Conservation (phyloP, 2,329 filamentous ascomycete species). For the Diaporthe citrichinensis region DNA sequence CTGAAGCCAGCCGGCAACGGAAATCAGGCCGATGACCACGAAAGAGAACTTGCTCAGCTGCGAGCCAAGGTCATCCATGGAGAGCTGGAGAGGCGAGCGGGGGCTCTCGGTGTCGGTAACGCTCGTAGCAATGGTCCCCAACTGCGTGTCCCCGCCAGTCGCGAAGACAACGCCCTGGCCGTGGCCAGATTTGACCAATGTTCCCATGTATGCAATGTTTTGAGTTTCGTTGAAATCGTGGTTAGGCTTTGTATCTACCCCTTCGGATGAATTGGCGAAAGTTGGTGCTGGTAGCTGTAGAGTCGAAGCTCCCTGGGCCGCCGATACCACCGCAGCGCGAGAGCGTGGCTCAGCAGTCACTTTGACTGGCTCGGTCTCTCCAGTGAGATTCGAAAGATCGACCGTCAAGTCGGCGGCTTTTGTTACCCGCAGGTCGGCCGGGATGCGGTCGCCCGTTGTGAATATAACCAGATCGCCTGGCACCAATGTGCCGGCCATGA, state of each 20-base stretch:
- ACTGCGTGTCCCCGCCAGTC: constrained; percentile 93
- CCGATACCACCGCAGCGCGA: constrained; percentile 49
- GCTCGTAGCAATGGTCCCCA: constrained; percentile 95
- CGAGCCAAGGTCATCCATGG: constrained; percentile 97
- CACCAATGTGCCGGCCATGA: constrained; percentile 89
- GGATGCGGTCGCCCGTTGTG: constrained; percentile 95
- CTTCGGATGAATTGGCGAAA: constrained; percentile 53
- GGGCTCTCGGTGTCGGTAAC: constrained; percentile 96
- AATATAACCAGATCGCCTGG: constrained; percentile 95
- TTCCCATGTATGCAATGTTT: constrained; percentile 99
- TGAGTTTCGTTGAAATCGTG: constrained; percentile 80
- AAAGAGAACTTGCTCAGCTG: constrained; percentile 98
- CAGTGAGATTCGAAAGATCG: constrained; percentile 96
- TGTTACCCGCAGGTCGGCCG: constrained; percentile 95
- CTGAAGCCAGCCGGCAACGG: constrained; percentile 89
- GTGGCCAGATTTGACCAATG: constrained; percentile 92
- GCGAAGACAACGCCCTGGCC: constrained; percentile 98
- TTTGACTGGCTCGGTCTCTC: constrained; percentile 93
- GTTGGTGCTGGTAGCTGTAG: constrained; percentile 54
- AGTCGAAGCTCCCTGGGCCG: constrained; percentile 43
- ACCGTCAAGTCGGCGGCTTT: constrained; percentile 91
- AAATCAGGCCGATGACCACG: constrained; percentile 92
- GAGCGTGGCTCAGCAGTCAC: constrained; percentile 76
- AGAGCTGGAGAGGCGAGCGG: constrained; percentile 91
- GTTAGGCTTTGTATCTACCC: constrained; percentile 57